Evolutionary conservation across 306 rosid genomes (phyloP), one percentile per base, ranked within the genome.

Genomic region (Acacia crassicarpa): DNA sequence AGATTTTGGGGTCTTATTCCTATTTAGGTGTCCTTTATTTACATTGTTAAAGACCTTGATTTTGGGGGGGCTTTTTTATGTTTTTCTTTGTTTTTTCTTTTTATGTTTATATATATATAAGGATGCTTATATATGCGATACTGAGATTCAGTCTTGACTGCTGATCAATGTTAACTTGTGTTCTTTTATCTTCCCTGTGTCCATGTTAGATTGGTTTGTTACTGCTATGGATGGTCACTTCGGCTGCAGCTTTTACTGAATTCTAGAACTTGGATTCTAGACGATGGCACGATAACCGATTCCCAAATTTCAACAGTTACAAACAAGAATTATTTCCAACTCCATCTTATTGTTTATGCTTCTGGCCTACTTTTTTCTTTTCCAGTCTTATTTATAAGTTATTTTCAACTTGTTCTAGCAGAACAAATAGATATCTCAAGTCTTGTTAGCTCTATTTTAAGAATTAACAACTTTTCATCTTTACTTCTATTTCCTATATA

Each of bases 91-190:
- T n/a, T n/a, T 19, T 56, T 54, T 20, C 1, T 20, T 8, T 56
- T 87, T 2, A 85, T 89, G 89, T 88, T 82, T 87, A 90, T 90
- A 89, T 90, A 89, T 87, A 88, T 87, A 91, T 90, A 91, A 82
- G 80, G 82, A 84, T 87, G 76, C 71, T 84, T 76, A 77, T 53
- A 75, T 61, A 68, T 86, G 72, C 85, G 84, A 77, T 84, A 63
- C 43, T 80, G 76, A 72, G 78, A 85, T 83, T 80, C 88, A 78
- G 76, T 75, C 46, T 74, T 85, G 82, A 77, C 80, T 87, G 80
- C 70, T 78, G 80, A 77, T 92, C 70, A 74, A 85, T 90, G 79
- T 86, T 80, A 80, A 83, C 84, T 86, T 72, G 11, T 80, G 75
- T 73, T 78, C 40, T 62, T 83, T 73, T 35, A 22, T 87, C 70